Percentiles rank a stretch among this genome's conserved stretches.
phyloP scores from a whole-genome alignment of 768 basidiomycete genomes.

The Coprinopsis strossmayeri region DNA sequence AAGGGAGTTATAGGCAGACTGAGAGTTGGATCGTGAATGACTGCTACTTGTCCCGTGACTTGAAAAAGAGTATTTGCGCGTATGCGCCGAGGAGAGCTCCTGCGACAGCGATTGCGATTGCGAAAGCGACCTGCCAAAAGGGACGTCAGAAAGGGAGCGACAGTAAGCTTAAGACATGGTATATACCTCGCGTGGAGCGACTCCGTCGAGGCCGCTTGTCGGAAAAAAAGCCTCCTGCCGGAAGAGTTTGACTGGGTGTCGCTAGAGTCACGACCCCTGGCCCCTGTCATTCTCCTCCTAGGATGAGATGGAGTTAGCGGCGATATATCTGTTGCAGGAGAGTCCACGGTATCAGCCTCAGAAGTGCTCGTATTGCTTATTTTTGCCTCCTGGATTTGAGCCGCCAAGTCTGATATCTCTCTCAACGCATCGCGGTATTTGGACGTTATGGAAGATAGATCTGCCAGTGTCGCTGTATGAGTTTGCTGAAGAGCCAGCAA shows the following conservation, averaged over 20 bases:
- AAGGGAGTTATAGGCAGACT: constrained; percentile 45
- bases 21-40: constrained; percentile 55
- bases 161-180: constrained; percentile 7
- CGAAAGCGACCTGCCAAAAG: constrained; percentile 67
- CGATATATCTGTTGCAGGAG: constrained; percentile 36
- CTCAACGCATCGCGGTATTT: constrained; percentile 88
- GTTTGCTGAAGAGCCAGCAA: constrained; percentile 73
- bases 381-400: constrained; percentile 86
- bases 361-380: constrained; percentile 44
- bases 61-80: constrained; percentile 77
- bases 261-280: constrained; percentile 42
- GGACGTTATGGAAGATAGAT: constrained; percentile 67
- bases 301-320: constrained; percentile 29
- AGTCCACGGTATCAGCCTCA: constrained; percentile 28
- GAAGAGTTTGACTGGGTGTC: constrained; percentile 44
- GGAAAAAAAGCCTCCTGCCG: constrained; percentile 75
- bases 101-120: constrained; percentile 96
- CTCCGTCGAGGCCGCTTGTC: constrained; percentile 80
- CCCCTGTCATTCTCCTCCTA: constrained; percentile 48
- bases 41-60: constrained; percentile 66
- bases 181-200: constrained; percentile 80
- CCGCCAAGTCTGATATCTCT: constrained; percentile 88
- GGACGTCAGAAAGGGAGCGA: constrained; percentile 13
- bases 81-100: constrained; percentile 87
- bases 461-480: constrained; percentile 72